Conservation (phyloP, 169 alveolate genomes). For the Plasmodium vinckei region DNA sequence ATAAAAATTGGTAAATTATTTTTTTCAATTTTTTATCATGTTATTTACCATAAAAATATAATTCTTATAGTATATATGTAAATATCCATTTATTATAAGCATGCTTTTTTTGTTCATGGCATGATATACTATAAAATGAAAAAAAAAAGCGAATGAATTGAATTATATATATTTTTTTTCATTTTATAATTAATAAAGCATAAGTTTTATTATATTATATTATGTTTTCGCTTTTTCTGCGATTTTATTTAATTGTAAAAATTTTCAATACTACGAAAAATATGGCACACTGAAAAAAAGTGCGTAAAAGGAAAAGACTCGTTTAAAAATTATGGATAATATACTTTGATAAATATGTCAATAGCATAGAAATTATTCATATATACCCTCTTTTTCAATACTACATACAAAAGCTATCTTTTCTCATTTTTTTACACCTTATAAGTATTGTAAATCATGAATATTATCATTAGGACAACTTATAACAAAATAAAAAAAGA, state of each 20-base stretch:
- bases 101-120: background rate
- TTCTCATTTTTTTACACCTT: constrained; percentile 4
- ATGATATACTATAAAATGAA: too few relatives aligned
- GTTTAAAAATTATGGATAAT: too few relatives aligned
- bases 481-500: too few relatives aligned
- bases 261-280: too few relatives aligned
- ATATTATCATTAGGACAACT: background rate
- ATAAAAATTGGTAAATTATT: too few relatives aligned
- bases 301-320: too few relatives aligned
- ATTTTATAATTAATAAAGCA: background rate
- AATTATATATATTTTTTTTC: constrained; percentile 2
- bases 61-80: background rate
- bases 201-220: too few relatives aligned
- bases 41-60: background rate
- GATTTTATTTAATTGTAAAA: too few relatives aligned
- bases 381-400: background rate
- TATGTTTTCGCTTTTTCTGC: too few relatives aligned
- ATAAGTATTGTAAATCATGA: background rate
- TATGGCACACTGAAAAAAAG: too few relatives aligned
- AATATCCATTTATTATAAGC: background rate
- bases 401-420: constrained; percentile 1
- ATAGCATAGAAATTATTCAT: too few relatives aligned
- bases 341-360: too few relatives aligned
- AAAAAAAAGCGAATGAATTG: background rate
- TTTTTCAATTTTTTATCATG: background rate